Conservation (phyloP, 2,329 filamentous ascomycete genomes). For the Fusarium nodosum region DNA sequence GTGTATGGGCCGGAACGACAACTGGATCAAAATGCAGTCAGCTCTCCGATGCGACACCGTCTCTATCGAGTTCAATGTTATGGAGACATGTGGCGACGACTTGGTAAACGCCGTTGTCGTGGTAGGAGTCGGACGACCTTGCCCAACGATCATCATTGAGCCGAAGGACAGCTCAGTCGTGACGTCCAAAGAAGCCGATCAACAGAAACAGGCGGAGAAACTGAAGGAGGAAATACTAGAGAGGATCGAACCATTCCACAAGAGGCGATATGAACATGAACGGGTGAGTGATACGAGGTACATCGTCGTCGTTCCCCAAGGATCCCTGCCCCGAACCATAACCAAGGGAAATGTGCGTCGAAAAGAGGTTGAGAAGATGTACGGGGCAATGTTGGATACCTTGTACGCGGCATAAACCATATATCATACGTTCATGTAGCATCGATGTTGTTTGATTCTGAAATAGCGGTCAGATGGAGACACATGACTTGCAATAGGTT, state of each 20-base stretch:
- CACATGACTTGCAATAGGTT: neutral
- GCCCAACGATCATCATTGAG: constrained; percentile 39
- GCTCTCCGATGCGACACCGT: constrained; percentile 41
- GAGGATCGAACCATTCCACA: constrained; percentile 41
- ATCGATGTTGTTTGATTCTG: neutral
- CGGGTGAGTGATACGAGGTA: constrained; percentile 32
- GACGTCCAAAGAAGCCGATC: rapidly evolving
- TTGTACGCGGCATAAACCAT: constrained; percentile 1
- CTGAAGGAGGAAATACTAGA: constrained; percentile 30
- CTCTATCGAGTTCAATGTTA: constrained; percentile 40
- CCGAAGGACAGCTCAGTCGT: constrained; percentile 4
- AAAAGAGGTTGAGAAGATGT: constrained; percentile 27
- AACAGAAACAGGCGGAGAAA: neutral
- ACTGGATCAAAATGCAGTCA: constrained; percentile 48
- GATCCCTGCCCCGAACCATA: constrained; percentile 33
- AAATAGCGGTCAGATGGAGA: neutral
- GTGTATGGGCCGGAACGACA: constrained; percentile 39
- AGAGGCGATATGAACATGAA: constrained; percentile 42
- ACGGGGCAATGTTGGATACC: constrained; percentile 9
- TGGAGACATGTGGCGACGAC: constrained; percentile 36
- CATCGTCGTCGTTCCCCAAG: constrained; percentile 34
- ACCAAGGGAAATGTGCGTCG: constrained; percentile 42
- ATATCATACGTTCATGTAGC: rapidly evolving
- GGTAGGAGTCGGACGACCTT: constrained; percentile 38
- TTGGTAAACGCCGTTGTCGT: constrained; percentile 38